A percentile compares a stretch with the other conserved stretches of the same genome.
phyloP scores from a whole-genome alignment of 2,329 filamentous ascomycete genomes.

The Ilyonectria robusta region DNA sequence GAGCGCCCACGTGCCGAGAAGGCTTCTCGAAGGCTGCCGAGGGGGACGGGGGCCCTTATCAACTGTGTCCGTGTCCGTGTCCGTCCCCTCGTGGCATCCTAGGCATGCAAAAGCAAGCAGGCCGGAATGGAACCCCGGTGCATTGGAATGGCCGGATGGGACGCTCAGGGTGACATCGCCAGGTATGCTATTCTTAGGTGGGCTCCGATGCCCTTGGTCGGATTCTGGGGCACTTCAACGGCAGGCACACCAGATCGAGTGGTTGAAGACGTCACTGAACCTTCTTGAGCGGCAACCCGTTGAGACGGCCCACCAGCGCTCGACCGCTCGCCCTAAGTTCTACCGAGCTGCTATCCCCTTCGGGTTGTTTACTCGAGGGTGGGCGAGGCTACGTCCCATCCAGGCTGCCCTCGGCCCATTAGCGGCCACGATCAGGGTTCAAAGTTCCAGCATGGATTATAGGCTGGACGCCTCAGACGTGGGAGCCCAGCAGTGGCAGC shows the following conservation, averaged over 20 bases:
- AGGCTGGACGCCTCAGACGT: constrained; percentile 10
- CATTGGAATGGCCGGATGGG: constrained; percentile 25
- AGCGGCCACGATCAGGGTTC: constrained; percentile 21
- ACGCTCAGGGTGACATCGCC: constrained; percentile 19
- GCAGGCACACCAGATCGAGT: constrained; percentile 22
- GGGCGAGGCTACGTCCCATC: constrained; percentile 17
- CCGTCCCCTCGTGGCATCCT: constrained; percentile 31
- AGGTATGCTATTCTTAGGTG: constrained; percentile 28
- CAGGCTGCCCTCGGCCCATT: constrained; percentile 33
- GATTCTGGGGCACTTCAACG: constrained; percentile 23
- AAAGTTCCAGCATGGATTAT: constrained; percentile 29
- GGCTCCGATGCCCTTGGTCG: constrained; percentile 17
- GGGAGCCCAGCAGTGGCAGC: constrained; percentile 15
- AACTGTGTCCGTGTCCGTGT: constrained; percentile 7
- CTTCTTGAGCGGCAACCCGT: constrained; percentile 6
- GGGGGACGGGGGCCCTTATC: constrained; percentile 21
- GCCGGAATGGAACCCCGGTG: constrained; percentile 30
- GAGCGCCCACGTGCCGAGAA: constrained; percentile 37
- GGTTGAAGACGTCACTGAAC: constrained; percentile 28
- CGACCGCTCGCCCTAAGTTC: constrained; percentile 10
- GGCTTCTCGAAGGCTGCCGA: constrained; percentile 39
- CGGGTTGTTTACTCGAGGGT: constrained; percentile 16
- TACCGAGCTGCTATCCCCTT: constrained; percentile 36
- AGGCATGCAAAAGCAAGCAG: constrained; percentile 30
- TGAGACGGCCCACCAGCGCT: constrained; percentile 6